A percentile compares a stretch with the other conserved stretches of the same genome.
Evolutionary conservation across 192 early-diverging fungal species (phyloP).

Genomic region (Mortierella antarctica): DNA sequence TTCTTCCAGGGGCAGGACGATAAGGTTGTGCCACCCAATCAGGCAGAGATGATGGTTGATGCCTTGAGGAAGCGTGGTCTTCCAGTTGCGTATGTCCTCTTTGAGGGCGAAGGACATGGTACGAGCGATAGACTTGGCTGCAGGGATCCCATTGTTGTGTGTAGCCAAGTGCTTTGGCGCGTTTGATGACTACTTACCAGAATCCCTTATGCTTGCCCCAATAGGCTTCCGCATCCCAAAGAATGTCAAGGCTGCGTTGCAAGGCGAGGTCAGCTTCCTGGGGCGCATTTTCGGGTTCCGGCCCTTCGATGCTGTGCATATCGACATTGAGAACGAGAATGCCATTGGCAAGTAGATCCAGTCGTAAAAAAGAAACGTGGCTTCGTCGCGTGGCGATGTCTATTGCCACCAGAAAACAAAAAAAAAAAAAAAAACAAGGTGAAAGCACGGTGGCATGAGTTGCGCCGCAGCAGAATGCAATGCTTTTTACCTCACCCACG

Average conservation of each 20-base stretch:
- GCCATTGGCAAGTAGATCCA: conserved; percentile 24
- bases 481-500: too few relatives aligned
- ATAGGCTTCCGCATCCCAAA: conserved; percentile 71
- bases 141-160: neutral
- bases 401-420: too few relatives aligned
- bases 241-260: conserved; percentile 71
- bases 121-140: neutral
- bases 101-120: conserved; percentile 76
- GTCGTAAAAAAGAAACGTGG: too few relatives aligned
- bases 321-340: conserved; percentile 44
- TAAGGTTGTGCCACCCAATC: conserved; percentile 80
- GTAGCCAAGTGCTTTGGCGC: neutral
- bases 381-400: too few relatives aligned
- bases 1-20: conserved; percentile 83
- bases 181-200: too few relatives aligned
- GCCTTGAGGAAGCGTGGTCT: conserved; percentile 69
- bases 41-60: conserved; percentile 78
- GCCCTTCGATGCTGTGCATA: conserved; percentile 60
- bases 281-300: conserved; percentile 71
- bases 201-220: too few relatives aligned
- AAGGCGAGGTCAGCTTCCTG: conserved; percentile 78
- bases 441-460: too few relatives aligned
- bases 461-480: too few relatives aligned
- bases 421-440: too few relatives aligned
- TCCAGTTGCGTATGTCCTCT: conserved; percentile 69